These are phyloP conservation scores for Metarhizium sp. DNA, from an alignment of 2,329 filamentous ascomycete genomes.

Conservation along the genomic window DNA sequence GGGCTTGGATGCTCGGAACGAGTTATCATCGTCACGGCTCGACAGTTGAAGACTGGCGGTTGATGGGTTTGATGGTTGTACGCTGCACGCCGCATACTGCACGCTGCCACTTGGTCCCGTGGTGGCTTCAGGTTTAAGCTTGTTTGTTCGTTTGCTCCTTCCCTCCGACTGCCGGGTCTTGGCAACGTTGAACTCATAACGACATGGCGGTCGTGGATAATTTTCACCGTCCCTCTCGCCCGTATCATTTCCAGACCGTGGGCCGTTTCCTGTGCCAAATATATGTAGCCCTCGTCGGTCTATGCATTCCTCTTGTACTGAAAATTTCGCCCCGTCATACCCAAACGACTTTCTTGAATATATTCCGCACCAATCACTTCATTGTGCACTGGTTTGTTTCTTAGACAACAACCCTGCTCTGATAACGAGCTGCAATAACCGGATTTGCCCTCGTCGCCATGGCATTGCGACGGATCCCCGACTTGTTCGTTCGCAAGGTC, in stretches of 20 bases:
- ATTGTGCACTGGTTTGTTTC: neutral
- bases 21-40: too few species aligned
- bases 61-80: too few species aligned
- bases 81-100: too few species aligned
- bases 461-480: neutral
- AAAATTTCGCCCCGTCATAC: neutral
- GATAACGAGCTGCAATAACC: neutral
- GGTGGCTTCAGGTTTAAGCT: neutral
- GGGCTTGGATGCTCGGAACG: too few species aligned
- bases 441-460: neutral
- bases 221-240: neutral
- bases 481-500: slow-evolving; percentile 17
- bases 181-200: neutral
- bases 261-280: neutral
- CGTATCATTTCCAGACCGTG: neutral
- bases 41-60: too few species aligned
- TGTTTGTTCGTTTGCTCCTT: neutral
- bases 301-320: neutral
- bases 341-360: too few species aligned
- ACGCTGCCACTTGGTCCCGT: neutral
- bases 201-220: neutral
- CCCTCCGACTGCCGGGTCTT: neutral
- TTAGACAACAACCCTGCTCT: neutral
- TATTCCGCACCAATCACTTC: too few species aligned
- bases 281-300: neutral